Conservation (phyloP, 1,284 basidiomycete genomes). For the Puccinia hordei region DNA sequence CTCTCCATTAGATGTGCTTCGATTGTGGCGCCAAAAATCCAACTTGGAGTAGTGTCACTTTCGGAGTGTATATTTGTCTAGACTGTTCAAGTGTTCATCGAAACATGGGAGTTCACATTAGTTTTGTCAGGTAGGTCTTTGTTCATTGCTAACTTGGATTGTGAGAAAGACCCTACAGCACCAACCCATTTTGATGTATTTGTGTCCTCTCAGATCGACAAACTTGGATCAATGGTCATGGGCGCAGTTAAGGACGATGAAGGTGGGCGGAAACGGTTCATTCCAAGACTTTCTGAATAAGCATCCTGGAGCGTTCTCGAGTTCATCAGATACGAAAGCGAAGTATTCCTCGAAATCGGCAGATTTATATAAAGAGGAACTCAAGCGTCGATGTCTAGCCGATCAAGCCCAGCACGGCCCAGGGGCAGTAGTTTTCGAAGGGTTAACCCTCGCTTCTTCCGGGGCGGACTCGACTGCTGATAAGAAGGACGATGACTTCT, state of each 20-base stretch:
- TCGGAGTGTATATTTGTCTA: conserved; percentile 94
- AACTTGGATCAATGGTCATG: conserved; percentile 96
- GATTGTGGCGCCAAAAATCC: conserved; percentile 96
- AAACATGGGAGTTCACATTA: conserved; percentile 97
- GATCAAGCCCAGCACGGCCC: conserved; percentile 75
- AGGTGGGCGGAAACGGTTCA: conserved; percentile 89
- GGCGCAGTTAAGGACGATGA: conserved; percentile 89
- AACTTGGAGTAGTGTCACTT: conserved; percentile 95
- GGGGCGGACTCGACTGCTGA: conserved; percentile 60
- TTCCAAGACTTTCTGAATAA: conserved; percentile 87
- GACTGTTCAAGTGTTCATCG: conserved; percentile 95
- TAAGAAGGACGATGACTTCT: conserved; percentile 82
- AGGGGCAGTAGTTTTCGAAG: conserved; percentile 75
- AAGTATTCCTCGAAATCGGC: conserved; percentile 85
- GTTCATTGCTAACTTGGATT: background rate
- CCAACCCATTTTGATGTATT: conserved; percentile 28
- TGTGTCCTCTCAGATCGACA: conserved; percentile 71
- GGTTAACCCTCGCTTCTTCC: conserved; percentile 63
- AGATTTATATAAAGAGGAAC: conserved; percentile 87
- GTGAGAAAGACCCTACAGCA: background rate
- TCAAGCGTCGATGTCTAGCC: conserved; percentile 77
- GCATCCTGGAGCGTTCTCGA: conserved; percentile 74
- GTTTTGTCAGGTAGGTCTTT: conserved; percentile 79
- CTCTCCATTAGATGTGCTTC: conserved; percentile 76
- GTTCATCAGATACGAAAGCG: conserved; percentile 77